Evolutionary conservation across 805 yeast genomes (phyloP).

Genomic region (Lipomyces yamanashiensis): DNA sequence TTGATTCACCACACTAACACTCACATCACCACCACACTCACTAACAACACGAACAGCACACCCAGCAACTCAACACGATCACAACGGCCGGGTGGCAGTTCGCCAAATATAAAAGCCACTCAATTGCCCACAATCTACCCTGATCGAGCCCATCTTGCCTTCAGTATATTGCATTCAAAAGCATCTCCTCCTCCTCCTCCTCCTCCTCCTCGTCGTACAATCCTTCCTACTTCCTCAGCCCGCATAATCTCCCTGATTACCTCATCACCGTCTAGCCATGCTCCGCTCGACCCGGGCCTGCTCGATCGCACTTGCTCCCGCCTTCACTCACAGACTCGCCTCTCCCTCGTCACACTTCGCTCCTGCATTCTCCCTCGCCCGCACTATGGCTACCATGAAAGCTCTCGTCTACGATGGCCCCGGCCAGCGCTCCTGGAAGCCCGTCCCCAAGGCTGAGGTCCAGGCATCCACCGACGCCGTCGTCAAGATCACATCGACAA

Average conservation of each 20-base stretch:
- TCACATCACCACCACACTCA: too few species aligned
- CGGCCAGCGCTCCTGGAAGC: slow-evolving; percentile 24
- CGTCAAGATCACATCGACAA: slow-evolving; percentile 54
- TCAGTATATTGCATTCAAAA: too few species aligned
- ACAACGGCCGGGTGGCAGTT: too few species aligned
- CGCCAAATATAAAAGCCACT: too few species aligned
- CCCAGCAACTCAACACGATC: too few species aligned
- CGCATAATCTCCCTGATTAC: background rate
- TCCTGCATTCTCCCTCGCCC: background rate
- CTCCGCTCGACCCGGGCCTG: background rate
- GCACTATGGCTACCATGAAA: slow-evolving; percentile 23
- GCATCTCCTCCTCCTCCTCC: too few species aligned
- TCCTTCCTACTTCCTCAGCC: background rate
- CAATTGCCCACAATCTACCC: too few species aligned
- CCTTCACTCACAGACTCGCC: background rate
- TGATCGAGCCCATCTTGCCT: too few species aligned
- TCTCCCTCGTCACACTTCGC: background rate
- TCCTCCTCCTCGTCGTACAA: too few species aligned
- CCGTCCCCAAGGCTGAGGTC: slow-evolving; percentile 33
- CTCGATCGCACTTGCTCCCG: slow-evolving; percentile 5
- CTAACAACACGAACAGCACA: too few species aligned
- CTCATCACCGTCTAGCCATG: background rate
- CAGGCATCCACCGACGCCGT: slow-evolving; percentile 49
- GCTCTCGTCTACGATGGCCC: slow-evolving; percentile 31
- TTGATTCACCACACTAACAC: too few species aligned